Percentiles rank a stretch among this genome's conserved stretches.
Evolutionary conservation across 768 basidiomycete species (phyloP).

Genomic region (Lactarius sanguifluus): DNA sequence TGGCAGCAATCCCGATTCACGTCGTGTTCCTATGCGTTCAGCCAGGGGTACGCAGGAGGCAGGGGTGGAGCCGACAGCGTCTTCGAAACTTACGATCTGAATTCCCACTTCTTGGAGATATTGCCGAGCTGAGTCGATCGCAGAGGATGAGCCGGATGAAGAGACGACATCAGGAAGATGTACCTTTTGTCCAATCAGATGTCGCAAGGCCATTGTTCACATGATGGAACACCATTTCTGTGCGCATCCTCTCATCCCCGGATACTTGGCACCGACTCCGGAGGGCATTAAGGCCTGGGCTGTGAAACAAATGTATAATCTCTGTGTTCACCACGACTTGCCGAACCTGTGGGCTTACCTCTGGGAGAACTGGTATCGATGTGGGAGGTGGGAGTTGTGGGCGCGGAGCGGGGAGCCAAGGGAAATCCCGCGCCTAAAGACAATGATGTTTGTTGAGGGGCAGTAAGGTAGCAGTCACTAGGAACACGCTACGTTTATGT

Average conservation of each 20-base stretch:
- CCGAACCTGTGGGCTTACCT: background rate
- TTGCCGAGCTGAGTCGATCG: background rate
- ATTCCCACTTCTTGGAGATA: background rate
- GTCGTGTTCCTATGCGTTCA: too few species aligned
- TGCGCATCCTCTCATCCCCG: background rate
- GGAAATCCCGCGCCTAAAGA: background rate
- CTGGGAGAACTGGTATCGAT: background rate
- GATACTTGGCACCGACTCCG: too few species aligned
- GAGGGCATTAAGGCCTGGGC: background rate
- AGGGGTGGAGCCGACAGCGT: too few species aligned
- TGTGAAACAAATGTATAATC: background rate
- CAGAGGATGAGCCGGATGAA: background rate
- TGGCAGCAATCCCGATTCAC: too few species aligned
- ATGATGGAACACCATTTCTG: background rate
- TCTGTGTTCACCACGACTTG: background rate
- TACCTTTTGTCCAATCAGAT: background rate
- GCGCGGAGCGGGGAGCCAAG: background rate
- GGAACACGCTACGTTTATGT: too few species aligned
- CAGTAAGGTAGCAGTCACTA: too few species aligned
- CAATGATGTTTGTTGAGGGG: background rate
- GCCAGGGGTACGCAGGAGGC: too few species aligned
- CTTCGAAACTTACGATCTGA: too few species aligned
- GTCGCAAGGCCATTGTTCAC: background rate
- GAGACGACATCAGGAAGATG: background rate
- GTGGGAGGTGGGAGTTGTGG: background rate